Conservation (phyloP, 176 grass and related monocot species). For the Ensete ventricosum region DNA sequence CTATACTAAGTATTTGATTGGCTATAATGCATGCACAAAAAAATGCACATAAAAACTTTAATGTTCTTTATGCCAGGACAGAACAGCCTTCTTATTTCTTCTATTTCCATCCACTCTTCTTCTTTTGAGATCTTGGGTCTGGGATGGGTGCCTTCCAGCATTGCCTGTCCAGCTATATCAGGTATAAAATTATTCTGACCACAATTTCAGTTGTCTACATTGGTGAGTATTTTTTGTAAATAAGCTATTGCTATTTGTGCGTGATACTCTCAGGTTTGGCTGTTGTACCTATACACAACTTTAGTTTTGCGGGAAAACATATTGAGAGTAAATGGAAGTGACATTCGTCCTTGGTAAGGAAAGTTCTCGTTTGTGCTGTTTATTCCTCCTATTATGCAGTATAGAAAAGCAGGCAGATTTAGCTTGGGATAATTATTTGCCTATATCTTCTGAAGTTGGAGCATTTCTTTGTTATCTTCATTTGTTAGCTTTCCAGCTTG, state of each 20-base stretch:
- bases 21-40: not conserved
- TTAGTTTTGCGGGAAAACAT: slow-evolving; percentile 20
- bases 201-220: not conserved
- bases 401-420: not conserved
- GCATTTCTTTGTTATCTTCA: not conserved
- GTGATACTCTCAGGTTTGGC: slow-evolving; percentile 22
- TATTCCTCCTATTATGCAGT: not conserved
- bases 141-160: slow-evolving; percentile 80
- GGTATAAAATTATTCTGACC: slow-evolving; percentile 27
- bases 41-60: not conserved
- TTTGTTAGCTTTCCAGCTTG: too few relatives aligned
- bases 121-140: slow-evolving; percentile 69
- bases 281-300: slow-evolving; percentile 20
- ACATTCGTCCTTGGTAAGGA: slow-evolving; percentile 24
- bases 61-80: slow-evolving; percentile 54
- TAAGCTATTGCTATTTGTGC: not conserved
- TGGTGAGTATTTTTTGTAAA: not conserved
- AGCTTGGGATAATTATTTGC: too few relatives aligned
- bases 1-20: not conserved
- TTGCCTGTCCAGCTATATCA: slow-evolving; percentile 96
- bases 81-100: slow-evolving; percentile 93
- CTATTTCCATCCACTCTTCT: slow-evolving; percentile 71
- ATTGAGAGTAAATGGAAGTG: slow-evolving; percentile 24
- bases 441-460: not conserved
- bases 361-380: not conserved